Evolutionary conservation across 2,329 filamentous ascomycete genomes (phyloP), one percentile per base, ranked within the genome.

Genomic region (Lecanicillium sp.): DNA sequence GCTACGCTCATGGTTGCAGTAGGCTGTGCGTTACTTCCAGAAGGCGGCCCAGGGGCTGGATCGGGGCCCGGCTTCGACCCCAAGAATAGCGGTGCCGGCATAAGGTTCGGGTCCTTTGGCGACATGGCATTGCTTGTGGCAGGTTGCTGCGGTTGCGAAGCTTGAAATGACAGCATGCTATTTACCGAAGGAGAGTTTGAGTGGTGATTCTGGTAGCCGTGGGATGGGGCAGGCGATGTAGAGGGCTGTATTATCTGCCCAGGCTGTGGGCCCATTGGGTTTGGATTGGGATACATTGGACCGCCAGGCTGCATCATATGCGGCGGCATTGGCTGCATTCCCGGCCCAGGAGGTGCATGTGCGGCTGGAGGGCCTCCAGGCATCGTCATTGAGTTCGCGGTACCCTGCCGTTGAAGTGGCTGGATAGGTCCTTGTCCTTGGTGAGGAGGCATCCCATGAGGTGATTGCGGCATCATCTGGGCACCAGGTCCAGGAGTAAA

Each of bases 41-140:
- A 15, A 12, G 17, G 4, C 18, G 13, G 22, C 22, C 22, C 22
- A 7, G 22, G 6, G 11, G 22, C 25, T 14, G 34, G 11, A 34
- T n/a, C 5, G 7, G 22, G 17, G 4, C 15, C 27, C 6, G 42
- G 17, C 14, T 22, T 42, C 4, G 35, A 22, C 9, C 35, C 7
- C 1, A 33, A 6, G 5, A 30, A 42, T 5, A 38, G 30, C 1
- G 40, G 40, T 29, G 29, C 17, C 4, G 40, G 40, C 22, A 42
- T 13, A 8, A 38, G n/a, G 11, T 29, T 34, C 5, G 5, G 22
- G 13, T 29, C 29, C 9, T 22, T 22, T 3, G 39, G 29, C 9
- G 22, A 34, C 10, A 17, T 29, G 15, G 5, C 15, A n/a, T 14
- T 19, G 30, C 12, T 14, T 7, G 22, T 17, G 11, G 33, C 7